These are phyloP conservation scores for Metschnikowia arizonensis DNA, from an alignment of 805 yeast genomes.

Conservation along the genomic window DNA sequence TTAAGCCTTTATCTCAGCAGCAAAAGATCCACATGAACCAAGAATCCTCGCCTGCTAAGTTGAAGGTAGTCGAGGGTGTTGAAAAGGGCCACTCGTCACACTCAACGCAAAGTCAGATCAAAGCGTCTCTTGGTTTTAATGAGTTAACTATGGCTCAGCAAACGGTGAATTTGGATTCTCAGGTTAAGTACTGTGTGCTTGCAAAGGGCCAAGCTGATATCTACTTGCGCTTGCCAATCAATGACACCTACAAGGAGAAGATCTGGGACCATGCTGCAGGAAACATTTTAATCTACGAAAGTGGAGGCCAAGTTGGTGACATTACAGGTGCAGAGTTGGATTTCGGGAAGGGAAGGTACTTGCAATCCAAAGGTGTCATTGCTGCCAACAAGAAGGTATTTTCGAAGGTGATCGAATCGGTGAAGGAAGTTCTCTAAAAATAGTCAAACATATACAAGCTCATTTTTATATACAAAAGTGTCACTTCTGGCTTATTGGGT, in stretches of 20 bases:
- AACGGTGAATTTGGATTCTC: slow-evolving; percentile 85
- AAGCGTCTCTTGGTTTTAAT: slow-evolving; percentile 46
- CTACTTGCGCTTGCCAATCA: slow-evolving; percentile 82
- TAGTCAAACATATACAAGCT: background rate
- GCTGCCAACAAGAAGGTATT: slow-evolving; percentile 62
- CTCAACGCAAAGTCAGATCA: slow-evolving; percentile 75
- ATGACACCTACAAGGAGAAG: slow-evolving; percentile 75
- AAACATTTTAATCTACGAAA: slow-evolving; percentile 75
- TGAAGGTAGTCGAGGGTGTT: slow-evolving; percentile 85
- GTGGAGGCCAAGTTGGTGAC: slow-evolving; percentile 90
- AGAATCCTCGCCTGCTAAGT: slow-evolving; percentile 41
- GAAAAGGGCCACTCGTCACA: slow-evolving; percentile 95
- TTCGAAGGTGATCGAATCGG: slow-evolving; percentile 46
- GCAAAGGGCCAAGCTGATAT: slow-evolving; percentile 91
- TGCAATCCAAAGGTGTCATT: slow-evolving; percentile 86
- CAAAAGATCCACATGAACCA: slow-evolving; percentile 50
- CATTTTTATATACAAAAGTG: slow-evolving; percentile 6
- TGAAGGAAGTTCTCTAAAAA: slow-evolving; percentile 25
- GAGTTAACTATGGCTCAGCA: slow-evolving; percentile 52
- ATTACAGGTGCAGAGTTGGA: slow-evolving; percentile 69
- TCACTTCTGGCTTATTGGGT: slow-evolving; percentile 7
- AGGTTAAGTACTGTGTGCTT: slow-evolving; percentile 90
- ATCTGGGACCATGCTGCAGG: slow-evolving; percentile 99
- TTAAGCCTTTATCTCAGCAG: slow-evolving; percentile 31
- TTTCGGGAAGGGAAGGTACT: slow-evolving; percentile 80